phyloP scores from a whole-genome alignment of 495 filamentous ascomycete species.

The Pseudoneurospora amorphoporcata region DNA sequence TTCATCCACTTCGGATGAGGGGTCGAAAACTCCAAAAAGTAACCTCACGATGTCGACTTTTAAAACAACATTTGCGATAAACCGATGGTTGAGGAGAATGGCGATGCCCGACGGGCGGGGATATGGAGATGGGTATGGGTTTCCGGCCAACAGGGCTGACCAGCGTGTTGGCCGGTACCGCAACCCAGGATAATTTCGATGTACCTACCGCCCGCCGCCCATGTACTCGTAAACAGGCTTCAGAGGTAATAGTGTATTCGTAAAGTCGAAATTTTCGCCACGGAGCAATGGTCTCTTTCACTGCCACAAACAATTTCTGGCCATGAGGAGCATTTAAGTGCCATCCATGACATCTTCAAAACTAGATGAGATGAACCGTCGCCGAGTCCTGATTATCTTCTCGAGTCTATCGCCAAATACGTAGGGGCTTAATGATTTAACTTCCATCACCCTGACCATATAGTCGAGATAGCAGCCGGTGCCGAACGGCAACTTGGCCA shows the following conservation, averaged over 20 bases:
- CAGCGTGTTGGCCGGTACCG: neutral
- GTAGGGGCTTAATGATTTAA: neutral
- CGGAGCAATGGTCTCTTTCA: neutral
- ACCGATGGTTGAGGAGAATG: neutral
- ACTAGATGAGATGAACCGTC: neutral
- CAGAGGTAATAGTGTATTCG: neutral
- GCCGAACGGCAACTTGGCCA: no score
- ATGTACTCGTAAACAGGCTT: neutral
- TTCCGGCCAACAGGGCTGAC: neutral
- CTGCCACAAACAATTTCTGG: neutral
- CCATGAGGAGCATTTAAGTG: neutral
- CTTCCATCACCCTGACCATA: neutral
- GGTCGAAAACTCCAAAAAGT: neutral
- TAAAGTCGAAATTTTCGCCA: neutral
- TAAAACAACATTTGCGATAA: neutral
- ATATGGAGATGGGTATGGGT: neutral
- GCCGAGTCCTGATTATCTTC: neutral
- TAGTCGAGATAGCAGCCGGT: neutral
- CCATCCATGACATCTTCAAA: neutral
- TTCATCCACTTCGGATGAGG: neutral
- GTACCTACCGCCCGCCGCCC: neutral
- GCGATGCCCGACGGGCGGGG: neutral
- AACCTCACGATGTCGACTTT: neutral
- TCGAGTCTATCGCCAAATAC: neutral
- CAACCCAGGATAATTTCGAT: neutral